A percentile compares a stretch with the other conserved stretches of the same genome.
phyloP scores from a whole-genome alignment of 2,329 filamentous ascomycete genomes.

The Ophiostoma triangulosporum region DNA sequence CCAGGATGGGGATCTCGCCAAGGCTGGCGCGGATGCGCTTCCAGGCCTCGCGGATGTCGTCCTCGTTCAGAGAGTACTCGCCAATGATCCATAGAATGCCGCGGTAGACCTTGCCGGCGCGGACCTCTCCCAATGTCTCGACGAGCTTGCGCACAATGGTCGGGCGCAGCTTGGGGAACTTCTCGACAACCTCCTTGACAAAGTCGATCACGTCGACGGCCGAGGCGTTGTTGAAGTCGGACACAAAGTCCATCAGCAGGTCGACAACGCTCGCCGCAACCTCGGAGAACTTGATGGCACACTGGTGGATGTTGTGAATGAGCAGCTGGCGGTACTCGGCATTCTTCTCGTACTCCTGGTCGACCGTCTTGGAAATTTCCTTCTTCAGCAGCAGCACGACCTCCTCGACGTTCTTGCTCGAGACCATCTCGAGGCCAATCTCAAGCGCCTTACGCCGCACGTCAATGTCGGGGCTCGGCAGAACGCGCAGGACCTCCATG shows the following conservation, averaged over 20 bases:
- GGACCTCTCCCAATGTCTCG: constrained; percentile 80
- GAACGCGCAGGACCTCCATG: constrained; percentile 91
- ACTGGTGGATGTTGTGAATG: constrained; percentile 95
- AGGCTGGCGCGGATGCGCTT: constrained; percentile 87
- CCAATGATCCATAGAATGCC: constrained; percentile 96
- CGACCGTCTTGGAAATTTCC: constrained; percentile 91
- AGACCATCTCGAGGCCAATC: constrained; percentile 93
- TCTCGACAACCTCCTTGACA: constrained; percentile 97
- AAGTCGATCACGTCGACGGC: constrained; percentile 97
- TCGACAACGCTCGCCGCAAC: constrained; percentile 94
- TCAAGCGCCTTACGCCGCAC: constrained; percentile 82
- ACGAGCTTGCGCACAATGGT: constrained; percentile 83
- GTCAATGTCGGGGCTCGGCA: constrained; percentile 91
- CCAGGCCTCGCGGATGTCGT: constrained; percentile 92
- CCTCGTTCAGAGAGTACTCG: constrained; percentile 89
- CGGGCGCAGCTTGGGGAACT: constrained; percentile 79
- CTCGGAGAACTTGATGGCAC: constrained; percentile 97
- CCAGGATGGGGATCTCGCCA: constrained; percentile 92
- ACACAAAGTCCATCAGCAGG: constrained; percentile 96
- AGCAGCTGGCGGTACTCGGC: constrained; percentile 86
- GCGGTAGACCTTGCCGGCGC: constrained; percentile 92
- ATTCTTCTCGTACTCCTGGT: constrained; percentile 98
- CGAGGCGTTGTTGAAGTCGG: constrained; percentile 92
- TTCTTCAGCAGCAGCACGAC: constrained; percentile 95
- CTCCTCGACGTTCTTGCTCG: constrained; percentile 97